Percentiles rank a stretch among this genome's conserved stretches.
These are phyloP conservation scores for Digitaria exilis DNA, from an alignment of 202 grass and related monocot genomes.

Conservation along the genomic window DNA sequence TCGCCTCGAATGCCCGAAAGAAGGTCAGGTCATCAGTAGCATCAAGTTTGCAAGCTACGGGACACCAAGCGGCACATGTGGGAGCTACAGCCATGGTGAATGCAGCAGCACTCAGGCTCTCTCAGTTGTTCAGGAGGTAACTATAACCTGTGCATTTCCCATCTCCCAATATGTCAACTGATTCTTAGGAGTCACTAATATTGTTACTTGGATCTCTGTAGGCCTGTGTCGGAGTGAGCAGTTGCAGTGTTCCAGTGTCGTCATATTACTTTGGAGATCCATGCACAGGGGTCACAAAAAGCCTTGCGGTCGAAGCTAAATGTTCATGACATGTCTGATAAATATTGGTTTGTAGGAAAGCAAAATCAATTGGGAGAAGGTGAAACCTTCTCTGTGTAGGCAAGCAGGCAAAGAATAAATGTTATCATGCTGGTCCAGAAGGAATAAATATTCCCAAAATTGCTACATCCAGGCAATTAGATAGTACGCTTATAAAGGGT, in stretches of 20 bases:
- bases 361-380: conserved; percentile 46
- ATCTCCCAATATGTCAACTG: not conserved
- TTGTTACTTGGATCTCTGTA: conserved; percentile 43
- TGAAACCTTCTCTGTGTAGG: conserved; percentile 57
- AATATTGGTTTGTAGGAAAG: conserved; percentile 41
- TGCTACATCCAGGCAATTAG: conserved; percentile 21
- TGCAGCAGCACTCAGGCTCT: conserved; percentile 78
- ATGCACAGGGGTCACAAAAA: conserved; percentile 75
- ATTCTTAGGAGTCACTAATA: conserved; percentile 38
- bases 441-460: conserved; percentile 43
- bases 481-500: conserved; percentile 17
- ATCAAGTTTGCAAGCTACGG: conserved; percentile 97
- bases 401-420: conserved; percentile 48
- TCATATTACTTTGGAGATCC: conserved; percentile 81
- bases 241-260: conserved; percentile 72
- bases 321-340: conserved; percentile 66
- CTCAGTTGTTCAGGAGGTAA: conserved; percentile 83
- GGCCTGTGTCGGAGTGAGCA: conserved; percentile 80
- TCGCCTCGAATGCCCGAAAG: conserved; percentile 66
- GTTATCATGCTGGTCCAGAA: conserved; percentile 34
- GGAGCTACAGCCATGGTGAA: conserved; percentile 77
- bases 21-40: conserved; percentile 71
- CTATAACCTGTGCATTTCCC: conserved; percentile 28
- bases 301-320: conserved; percentile 87
- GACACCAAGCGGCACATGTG: conserved; percentile 76